Conservation (phyloP, 345 rosid genomes). For the Acer negundo region DNA sequence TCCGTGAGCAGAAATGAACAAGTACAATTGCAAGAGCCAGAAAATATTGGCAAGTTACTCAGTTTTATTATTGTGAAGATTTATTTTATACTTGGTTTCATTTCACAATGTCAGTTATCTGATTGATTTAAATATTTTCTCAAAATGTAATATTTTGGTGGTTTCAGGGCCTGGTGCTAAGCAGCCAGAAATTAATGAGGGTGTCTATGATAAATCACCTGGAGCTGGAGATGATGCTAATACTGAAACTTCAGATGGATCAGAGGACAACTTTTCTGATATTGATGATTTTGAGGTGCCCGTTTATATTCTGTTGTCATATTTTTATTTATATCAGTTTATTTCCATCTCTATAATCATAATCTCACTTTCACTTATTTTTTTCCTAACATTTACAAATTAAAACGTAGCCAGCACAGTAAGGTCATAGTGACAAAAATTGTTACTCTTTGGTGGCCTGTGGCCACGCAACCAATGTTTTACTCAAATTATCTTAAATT, state of each 20-base stretch:
- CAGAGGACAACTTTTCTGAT: constrained; percentile 67
- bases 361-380: too few relatives aligned
- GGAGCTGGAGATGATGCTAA: constrained; percentile 30
- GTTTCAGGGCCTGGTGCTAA: constrained; percentile 18
- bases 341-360: too few relatives aligned
- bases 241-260: constrained; percentile 48
- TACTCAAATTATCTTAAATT: too few relatives aligned
- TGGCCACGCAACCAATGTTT: not conserved
- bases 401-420: not conserved
- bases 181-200: constrained; percentile 24
- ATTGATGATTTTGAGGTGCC: constrained; percentile 82
- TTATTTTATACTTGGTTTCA: not conserved
- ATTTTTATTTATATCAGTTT: not conserved
- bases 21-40: constrained; percentile 26
- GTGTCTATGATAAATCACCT: constrained; percentile 28
- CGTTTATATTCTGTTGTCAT: constrained; percentile 9
- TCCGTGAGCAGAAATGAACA: constrained; percentile 30
- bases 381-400: not conserved
- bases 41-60: constrained; percentile 27
- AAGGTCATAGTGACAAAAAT: not conserved
- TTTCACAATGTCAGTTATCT: too few relatives aligned
- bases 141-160: constrained; percentile 26
- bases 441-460: not conserved
- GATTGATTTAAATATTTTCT: not conserved
- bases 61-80: constrained; percentile 13